Conservation (phyloP, 352 stramenopile species). For the Pythium dissotocum region DNA sequence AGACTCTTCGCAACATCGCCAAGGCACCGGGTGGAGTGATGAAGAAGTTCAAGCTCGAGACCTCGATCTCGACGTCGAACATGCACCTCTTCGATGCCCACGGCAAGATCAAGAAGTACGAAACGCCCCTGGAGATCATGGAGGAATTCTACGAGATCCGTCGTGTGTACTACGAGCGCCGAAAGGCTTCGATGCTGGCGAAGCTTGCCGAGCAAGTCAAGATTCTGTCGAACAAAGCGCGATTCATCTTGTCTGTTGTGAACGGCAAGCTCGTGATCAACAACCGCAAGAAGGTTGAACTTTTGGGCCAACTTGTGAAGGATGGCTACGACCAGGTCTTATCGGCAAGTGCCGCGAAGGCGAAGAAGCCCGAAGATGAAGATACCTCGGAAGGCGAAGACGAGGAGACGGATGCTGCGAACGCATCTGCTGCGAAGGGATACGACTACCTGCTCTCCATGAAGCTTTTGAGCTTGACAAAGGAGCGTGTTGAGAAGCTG, state of each 20-base stretch:
- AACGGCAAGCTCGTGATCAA: conserved; percentile 92
- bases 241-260: conserved; percentile 95
- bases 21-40: conserved; percentile 78
- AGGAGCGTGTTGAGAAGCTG: conserved; percentile 92
- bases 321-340: conserved; percentile 89
- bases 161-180: conserved; percentile 91
- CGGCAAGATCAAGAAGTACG: conserved; percentile 94
- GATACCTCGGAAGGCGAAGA: conserved; percentile 46
- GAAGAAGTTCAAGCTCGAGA: conserved; percentile 96
- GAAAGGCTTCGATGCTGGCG: conserved; percentile 89
- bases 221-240: conserved; percentile 93
- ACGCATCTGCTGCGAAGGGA: conserved; percentile 42
- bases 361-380: conserved; percentile 50
- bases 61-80: conserved; percentile 93
- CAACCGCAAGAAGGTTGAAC: conserved; percentile 92
- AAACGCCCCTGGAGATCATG: conserved; percentile 91
- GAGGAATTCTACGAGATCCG: conserved; percentile 94
- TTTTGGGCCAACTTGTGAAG: conserved; percentile 86
- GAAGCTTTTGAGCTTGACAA: conserved; percentile 93
- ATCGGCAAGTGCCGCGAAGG: conserved; percentile 37
- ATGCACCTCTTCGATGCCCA: conserved; percentile 96
- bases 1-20: conserved; percentile 68
- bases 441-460: conserved; percentile 97
- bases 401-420: conserved; percentile 41
- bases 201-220: conserved; percentile 91